Conservation (phyloP, 1,139 yeast genomes). For the Geotrichum histeridarum region DNA sequence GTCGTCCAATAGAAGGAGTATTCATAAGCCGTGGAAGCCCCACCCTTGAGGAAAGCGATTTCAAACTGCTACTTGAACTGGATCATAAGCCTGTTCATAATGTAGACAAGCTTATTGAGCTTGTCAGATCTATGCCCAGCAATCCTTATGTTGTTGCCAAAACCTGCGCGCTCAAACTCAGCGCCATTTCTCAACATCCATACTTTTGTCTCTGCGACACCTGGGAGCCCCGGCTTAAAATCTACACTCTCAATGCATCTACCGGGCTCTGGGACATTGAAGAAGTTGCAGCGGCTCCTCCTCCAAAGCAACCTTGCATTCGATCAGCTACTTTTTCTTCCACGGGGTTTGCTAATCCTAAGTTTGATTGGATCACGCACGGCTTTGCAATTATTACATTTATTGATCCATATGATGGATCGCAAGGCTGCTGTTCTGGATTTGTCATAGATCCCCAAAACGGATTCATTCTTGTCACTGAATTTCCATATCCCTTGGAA, state of each 20-base stretch:
- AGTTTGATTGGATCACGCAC: slow-evolving; percentile 50
- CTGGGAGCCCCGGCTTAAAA: slow-evolving; percentile 68
- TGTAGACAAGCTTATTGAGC: slow-evolving; percentile 68
- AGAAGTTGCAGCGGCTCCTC: slow-evolving; percentile 41
- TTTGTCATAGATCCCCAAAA: slow-evolving; percentile 71
- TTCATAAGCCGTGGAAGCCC: slow-evolving; percentile 70
- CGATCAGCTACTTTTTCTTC: slow-evolving; percentile 52
- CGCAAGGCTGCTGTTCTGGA: slow-evolving; percentile 65
- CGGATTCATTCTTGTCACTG: slow-evolving; percentile 71
- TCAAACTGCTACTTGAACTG: slow-evolving; percentile 74
- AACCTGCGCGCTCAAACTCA: slow-evolving; percentile 41
- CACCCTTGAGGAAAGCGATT: slow-evolving; percentile 62
- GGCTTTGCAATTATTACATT: slow-evolving; percentile 45
- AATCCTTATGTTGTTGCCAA: slow-evolving; percentile 69
- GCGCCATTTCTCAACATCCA: neutral
- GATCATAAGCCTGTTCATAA: slow-evolving; percentile 71
- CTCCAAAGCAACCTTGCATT: slow-evolving; percentile 44
- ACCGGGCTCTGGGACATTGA: slow-evolving; percentile 88
- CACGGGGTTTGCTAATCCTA: slow-evolving; percentile 50
- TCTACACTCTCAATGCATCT: slow-evolving; percentile 70
- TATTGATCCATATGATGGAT: slow-evolving; percentile 64
- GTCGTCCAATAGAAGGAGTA: slow-evolving; percentile 80
- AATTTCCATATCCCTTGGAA: slow-evolving; percentile 80
- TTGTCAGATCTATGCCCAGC: slow-evolving; percentile 75
- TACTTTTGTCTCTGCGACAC: slow-evolving; percentile 65